Base-by-base conservation (phyloP, 2,329 filamentous ascomycete genomes). In the Penicillium crustosum region DNA sequence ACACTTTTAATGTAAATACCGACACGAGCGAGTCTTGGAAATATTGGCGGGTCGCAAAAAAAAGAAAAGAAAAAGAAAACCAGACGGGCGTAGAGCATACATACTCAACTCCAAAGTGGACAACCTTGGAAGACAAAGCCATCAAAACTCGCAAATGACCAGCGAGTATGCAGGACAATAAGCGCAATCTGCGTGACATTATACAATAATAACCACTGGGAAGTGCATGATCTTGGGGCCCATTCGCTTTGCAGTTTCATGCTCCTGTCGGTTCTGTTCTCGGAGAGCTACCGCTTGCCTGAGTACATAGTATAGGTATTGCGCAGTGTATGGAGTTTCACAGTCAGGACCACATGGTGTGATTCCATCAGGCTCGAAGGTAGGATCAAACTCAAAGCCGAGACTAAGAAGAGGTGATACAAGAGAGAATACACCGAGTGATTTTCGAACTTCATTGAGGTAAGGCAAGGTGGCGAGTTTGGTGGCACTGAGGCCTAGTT, bases 391-490 rank as follows among this genome's bases (percentile, higher is more conserved):
- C 31, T 62, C 59, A 50, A 64, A 62, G 25, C 43, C 62, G 19
- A 25, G 21, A 6, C 49, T 33, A 8, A 64, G 38, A 33, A 52
- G 49, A 8, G 58, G 45, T 15, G 65, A 59, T 15, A 67, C 55
- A 15, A 70, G 63, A 19, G 68, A 71, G 56, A 73, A 72, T n/a
- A 72, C 53, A 9, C 55, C 64, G 36, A 70, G 61, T 3, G 65
- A 63, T 19, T 62, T 44, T 31, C 23, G 47, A 7, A 61, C 43
- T 23, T 55, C 59, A 7, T 64, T 63, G 29, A 64, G 41, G 13
- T 64, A 61, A 12, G 61, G 62, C 4, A 59, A 62, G 6, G 56
- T 50, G 19, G 60, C 52, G 36, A 64, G 55, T 19, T 59, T 53
- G 27, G 63, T 36, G 12, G 53, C 57, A 13, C 51, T 50, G 21